Conservation (phyloP, 495 filamentous ascomycete species). For the Aspergillus indologenus region DNA sequence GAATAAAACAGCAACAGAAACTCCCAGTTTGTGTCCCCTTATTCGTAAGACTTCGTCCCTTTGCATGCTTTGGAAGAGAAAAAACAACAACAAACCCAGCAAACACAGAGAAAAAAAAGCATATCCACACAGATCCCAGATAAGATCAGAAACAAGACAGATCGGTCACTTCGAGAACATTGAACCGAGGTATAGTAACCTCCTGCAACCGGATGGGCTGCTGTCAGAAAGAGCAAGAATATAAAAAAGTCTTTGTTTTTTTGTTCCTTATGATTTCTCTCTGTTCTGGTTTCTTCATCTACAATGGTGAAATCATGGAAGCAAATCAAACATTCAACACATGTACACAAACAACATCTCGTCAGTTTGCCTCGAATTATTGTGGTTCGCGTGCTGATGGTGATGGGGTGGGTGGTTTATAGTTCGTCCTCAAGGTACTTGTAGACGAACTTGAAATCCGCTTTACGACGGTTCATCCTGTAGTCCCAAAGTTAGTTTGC, state of each 20-base stretch:
- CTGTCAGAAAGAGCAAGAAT: no score
- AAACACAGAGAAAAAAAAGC: background rate
- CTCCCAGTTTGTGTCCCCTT: no score
- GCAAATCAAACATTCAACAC: background rate
- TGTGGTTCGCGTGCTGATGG: background rate
- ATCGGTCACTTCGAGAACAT: background rate
- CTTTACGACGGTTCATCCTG: conserved; percentile 99
- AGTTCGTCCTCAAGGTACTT: conserved; percentile 94
- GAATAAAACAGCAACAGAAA: no score
- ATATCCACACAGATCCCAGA: background rate
- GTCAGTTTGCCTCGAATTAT: background rate
- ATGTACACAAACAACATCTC: background rate
- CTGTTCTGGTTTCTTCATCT: background rate
- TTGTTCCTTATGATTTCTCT: background rate
- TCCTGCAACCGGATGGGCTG: no score
- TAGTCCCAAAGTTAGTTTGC: conserved; percentile 7
- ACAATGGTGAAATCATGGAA: background rate
- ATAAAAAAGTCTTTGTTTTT: no score
- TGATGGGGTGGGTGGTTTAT: conserved; percentile 38
- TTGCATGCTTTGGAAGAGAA: background rate
- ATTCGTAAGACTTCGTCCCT: conserved; percentile 1
- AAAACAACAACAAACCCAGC: conserved; percentile 2
- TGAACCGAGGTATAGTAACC: no score
- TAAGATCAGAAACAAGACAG: background rate
- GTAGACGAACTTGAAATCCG: conserved; percentile 97